Evolutionary conservation across 176 grass and related monocot species (phyloP).

Genomic region (Ampelocalamus luodianensis): DNA sequence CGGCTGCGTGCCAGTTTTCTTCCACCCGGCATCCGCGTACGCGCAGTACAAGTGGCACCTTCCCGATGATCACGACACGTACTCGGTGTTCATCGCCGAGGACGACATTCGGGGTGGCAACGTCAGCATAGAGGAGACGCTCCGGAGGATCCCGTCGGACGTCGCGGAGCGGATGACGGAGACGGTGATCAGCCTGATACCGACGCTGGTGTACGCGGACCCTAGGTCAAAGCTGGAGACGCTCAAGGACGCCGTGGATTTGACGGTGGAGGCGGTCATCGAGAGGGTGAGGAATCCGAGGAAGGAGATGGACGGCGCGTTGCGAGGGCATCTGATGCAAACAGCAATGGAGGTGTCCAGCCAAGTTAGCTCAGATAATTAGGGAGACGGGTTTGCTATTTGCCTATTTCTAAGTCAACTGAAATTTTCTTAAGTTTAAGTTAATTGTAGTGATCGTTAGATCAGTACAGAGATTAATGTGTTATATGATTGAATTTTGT

Average conservation of each 20-base stretch:
- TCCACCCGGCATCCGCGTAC: conserved; percentile 59
- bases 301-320: conserved; percentile 26
- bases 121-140: conserved; percentile 65
- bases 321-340: not conserved
- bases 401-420: no score
- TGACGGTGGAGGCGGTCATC: conserved; percentile 61
- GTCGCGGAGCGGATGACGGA: conserved; percentile 63
- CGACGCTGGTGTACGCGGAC: conserved; percentile 66
- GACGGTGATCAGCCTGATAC: conserved; percentile 69
- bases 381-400: not conserved
- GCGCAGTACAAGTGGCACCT: conserved; percentile 80
- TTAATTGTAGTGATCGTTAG: no score
- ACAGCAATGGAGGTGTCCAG: not conserved
- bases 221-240: conserved; percentile 68
- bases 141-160: conserved; percentile 52
- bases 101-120: conserved; percentile 50
- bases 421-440: no score
- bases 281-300: conserved; percentile 52
- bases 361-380: conserved; percentile 20
- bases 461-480: no score
- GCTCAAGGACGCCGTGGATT: conserved; percentile 69
- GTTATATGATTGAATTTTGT: no score
- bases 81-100: conserved; percentile 75
- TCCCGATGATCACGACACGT: conserved; percentile 47
- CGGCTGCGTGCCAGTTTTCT: conserved; percentile 86